Percentiles rank a stretch among this genome's conserved stretches.
Evolutionary conservation across 495 filamentous ascomycete species (phyloP).

Genomic region (Daldinia concentrica): DNA sequence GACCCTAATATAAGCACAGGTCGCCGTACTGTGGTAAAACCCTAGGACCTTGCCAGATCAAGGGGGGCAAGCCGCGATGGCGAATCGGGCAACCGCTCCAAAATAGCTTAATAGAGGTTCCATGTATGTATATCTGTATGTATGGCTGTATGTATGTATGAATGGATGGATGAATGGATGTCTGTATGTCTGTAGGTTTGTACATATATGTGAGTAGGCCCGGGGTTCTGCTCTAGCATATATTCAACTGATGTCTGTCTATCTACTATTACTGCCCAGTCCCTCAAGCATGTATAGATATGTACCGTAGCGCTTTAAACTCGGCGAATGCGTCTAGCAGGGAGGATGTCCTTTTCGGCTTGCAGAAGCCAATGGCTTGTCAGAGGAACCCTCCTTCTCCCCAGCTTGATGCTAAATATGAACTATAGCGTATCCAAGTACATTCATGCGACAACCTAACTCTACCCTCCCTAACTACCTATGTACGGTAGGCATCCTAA

Average conservation of each 20-base stretch:
- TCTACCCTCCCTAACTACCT: slow-evolving; percentile 18
- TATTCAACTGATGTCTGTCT: too few relatives aligned
- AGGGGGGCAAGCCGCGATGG: slow-evolving; percentile 46
- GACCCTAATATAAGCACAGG: slow-evolving; percentile 46
- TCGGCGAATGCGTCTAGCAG: slow-evolving; percentile 19
- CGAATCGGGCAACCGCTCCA: slow-evolving; percentile 44
- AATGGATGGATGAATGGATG: background rate
- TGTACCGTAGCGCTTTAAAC: slow-evolving; percentile 22
- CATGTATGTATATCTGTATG: slow-evolving; percentile 10
- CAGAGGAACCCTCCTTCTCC: slow-evolving; percentile 14
- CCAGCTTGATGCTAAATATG: slow-evolving; percentile 41
- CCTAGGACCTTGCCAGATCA: slow-evolving; percentile 46
- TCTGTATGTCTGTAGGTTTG: background rate
- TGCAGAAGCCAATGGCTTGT: slow-evolving; percentile 32
- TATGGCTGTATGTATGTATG: background rate
- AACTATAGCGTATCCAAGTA: slow-evolving; percentile 27
- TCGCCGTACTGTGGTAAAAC: slow-evolving; percentile 43
- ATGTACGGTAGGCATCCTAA: slow-evolving; percentile 31
- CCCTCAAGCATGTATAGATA: slow-evolving; percentile 4
- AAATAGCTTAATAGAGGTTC: slow-evolving; percentile 41
- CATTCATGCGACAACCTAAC: slow-evolving; percentile 35
- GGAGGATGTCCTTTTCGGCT: slow-evolving; percentile 13
- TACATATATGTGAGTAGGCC: background rate
- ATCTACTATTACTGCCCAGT: background rate
- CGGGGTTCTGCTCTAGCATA: background rate